phyloP scores from a whole-genome alignment of 495 filamentous ascomycete genomes.

The Apiosordaria backusii region DNA sequence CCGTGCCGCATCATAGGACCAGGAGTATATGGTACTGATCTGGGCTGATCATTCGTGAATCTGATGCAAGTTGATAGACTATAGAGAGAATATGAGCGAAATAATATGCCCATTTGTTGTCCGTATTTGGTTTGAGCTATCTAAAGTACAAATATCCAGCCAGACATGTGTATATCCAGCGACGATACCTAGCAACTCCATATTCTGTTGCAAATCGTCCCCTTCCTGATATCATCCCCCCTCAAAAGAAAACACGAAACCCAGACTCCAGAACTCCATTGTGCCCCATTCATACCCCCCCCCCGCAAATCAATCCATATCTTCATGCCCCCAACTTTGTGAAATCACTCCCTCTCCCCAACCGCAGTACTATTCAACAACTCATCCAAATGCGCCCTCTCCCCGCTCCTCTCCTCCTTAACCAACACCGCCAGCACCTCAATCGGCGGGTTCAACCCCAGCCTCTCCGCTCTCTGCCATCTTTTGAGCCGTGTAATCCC shows the following conservation, averaged over 20 bases:
- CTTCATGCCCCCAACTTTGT: not conserved
- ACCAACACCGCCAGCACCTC: conserved; percentile 87
- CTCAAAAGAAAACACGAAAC: not conserved
- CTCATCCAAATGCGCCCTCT: conserved; percentile 78
- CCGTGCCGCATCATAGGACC: conserved; percentile 86
- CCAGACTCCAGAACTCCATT: not conserved
- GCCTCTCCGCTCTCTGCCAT: conserved; percentile 77
- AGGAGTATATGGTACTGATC: conserved; percentile 90
- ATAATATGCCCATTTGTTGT: not conserved
- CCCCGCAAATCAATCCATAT: not conserved
- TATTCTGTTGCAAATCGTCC: not conserved
- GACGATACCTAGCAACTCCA: not conserved
- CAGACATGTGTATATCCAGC: not conserved
- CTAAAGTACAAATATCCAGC: not conserved
- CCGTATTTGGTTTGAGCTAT: not conserved
- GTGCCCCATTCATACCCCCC: not conserved
- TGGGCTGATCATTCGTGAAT: not conserved
- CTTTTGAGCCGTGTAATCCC: conserved; percentile 77
- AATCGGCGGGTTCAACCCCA: conserved; percentile 80
- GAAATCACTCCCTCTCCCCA: conserved; percentile 19
- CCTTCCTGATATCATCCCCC: not conserved
- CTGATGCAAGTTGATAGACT: not conserved
- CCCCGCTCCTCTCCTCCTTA: conserved; percentile 52
- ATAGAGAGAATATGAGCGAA: not conserved
- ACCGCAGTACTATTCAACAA: conserved; percentile 55